Evolutionary conservation across 352 stramenopile genomes (phyloP), one percentile per base, ranked within the genome.

Genomic region (Albugo candida): DNA sequence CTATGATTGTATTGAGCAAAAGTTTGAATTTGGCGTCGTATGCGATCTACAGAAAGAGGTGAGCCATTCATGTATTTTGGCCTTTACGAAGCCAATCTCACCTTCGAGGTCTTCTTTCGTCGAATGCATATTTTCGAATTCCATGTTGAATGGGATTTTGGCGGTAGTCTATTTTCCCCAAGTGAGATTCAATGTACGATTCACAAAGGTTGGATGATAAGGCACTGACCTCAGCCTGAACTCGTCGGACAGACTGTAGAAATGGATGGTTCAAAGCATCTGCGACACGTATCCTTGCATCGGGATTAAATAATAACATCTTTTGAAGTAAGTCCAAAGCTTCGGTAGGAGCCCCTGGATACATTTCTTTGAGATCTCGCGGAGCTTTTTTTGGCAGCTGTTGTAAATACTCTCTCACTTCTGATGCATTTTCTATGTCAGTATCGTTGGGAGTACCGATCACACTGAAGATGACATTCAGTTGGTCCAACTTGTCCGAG

Each of bases 391-490:
- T 85, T 11, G 75, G 75, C 21, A 92, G 56, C 51, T 89, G 88
- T 12, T 77, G 63, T 54, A 92, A 51, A 36, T 92, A 92, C 47
- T 89, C 73, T 56, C 87, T 89, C 13, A 92, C 69, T 61, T 92
- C 76, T 11, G 63, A 64, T 14, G 85, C 52, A 20, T 68, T 74
- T 5, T 70, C 75, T 56, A 92, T 91, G 47, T 97, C 89, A 5
- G 93, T 61, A 54, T 92, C 78, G 11, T 61, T 72, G 1, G 87
- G 87, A n/a, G 87, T 97, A 11, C 89, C 89, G 53, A 97, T 95
- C 47, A 96, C 83, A 51, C 93, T 88, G 52, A 97, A 96, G 51
- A 97, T 97, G 41, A 96, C 82, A 54, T 95, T 96, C 16, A 97
- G 77, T 59, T 97, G 89, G 46, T 94, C 77, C 35, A 88, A 54